Conservation (phyloP, 2,329 filamentous ascomycete species). For the Epichloe baconii region DNA sequence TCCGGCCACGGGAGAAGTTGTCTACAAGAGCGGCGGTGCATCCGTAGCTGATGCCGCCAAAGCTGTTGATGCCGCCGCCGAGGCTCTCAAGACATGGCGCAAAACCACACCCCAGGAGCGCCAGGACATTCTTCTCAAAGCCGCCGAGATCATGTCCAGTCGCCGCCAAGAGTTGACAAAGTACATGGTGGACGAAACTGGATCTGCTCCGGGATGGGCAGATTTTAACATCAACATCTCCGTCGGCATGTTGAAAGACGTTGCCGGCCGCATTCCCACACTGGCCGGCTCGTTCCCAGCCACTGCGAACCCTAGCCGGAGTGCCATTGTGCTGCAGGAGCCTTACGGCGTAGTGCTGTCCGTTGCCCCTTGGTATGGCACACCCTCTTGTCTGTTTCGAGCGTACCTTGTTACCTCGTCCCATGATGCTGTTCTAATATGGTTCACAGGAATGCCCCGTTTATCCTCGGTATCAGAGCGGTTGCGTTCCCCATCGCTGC, state of each 20-base stretch:
- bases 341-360: conserved; percentile 68
- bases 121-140: conserved; percentile 57
- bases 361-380: conserved; percentile 64
- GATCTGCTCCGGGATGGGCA: conserved; percentile 23
- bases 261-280: conserved; percentile 28
- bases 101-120: conserved; percentile 46
- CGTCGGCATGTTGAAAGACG: conserved; percentile 27
- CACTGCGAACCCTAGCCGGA: conserved; percentile 18
- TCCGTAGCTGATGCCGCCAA: conserved; percentile 40
- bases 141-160: conserved; percentile 48
- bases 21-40: conserved; percentile 44
- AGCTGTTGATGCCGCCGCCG: conserved; percentile 42
- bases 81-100: conserved; percentile 58
- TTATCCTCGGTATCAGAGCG: conserved; percentile 39
- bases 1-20: conserved; percentile 37
- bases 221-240: conserved; percentile 26
- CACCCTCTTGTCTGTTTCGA: neutral
- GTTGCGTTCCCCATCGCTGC: conserved; percentile 56
- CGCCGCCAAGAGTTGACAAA: conserved; percentile 46
- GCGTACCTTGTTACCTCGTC: too few relatives aligned
- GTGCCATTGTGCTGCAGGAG: conserved; percentile 56
- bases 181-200: conserved; percentile 44
- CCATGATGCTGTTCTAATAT: neutral
- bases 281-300: conserved; percentile 25
- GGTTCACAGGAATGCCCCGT: conserved; percentile 41